phyloP scores from a whole-genome alignment of 352 stramenopile species.

The Pythium brassicae region DNA sequence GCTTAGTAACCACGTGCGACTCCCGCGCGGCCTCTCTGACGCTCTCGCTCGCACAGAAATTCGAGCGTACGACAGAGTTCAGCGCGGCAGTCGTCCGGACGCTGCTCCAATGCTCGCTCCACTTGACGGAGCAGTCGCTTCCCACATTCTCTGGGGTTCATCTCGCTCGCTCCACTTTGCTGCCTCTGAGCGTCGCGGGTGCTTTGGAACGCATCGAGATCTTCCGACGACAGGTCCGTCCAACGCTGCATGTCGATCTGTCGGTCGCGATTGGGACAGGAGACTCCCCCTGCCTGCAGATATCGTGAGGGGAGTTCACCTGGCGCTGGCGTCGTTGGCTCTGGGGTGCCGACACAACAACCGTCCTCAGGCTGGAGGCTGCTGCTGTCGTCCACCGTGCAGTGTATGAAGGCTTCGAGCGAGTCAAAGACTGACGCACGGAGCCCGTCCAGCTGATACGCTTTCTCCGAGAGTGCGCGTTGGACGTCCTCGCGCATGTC shows the following conservation, averaged over 20 bases:
- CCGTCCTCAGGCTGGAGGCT: background rate
- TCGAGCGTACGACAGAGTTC: constrained; percentile 49
- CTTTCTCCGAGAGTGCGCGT: constrained; percentile 11
- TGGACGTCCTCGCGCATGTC: constrained; percentile 14
- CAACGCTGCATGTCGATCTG: constrained; percentile 31
- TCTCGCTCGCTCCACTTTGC: background rate
- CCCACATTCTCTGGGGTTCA: constrained; percentile 5
- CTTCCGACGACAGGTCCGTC: constrained; percentile 40
- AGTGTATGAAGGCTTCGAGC: constrained; percentile 51
- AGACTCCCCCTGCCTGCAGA: no score
- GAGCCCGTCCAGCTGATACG: constrained; percentile 44
- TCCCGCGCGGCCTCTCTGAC: background rate
- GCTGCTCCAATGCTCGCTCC: constrained; percentile 41
- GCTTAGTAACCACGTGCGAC: constrained; percentile 5
- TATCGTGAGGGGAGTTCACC: background rate
- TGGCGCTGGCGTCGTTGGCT: constrained; percentile 1
- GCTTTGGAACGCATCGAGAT: constrained; percentile 34
- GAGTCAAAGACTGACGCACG: constrained; percentile 55
- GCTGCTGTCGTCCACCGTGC: constrained; percentile 1
- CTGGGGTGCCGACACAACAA: background rate
- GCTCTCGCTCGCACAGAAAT: constrained; percentile 22
- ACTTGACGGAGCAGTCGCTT: constrained; percentile 30
- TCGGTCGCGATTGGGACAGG: constrained; percentile 5
- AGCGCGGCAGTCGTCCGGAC: constrained; percentile 44
- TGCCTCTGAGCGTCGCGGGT: background rate